Conservation (phyloP, 306 rosid species). For the Prunus mongolica region DNA sequence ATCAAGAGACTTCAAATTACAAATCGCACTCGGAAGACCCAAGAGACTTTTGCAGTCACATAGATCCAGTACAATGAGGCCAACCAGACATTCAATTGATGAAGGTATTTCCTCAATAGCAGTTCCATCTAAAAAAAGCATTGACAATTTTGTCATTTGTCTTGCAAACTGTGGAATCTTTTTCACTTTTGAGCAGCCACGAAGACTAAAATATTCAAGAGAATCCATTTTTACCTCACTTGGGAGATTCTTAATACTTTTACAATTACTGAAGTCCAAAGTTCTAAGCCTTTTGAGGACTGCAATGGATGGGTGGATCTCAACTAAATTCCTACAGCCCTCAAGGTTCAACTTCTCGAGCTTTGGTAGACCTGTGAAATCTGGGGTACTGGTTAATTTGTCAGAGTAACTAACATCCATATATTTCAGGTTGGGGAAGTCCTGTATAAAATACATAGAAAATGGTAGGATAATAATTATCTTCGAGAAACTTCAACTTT, state of each 20-base stretch:
- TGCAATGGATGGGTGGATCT: constrained; percentile 9
- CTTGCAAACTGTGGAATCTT: constrained; percentile 6
- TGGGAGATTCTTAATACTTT: constrained; percentile 12
- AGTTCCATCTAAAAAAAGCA: background rate
- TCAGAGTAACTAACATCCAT: background rate
- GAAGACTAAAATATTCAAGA: background rate
- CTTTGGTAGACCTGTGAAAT: constrained; percentile 3
- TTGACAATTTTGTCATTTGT: background rate
- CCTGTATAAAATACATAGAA: background rate
- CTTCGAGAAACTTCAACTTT: too few species aligned
- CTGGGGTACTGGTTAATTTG: constrained; percentile 2
- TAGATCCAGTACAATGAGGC: background rate
- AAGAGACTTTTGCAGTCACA: background rate
- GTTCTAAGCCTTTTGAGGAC: background rate
- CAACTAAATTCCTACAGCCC: constrained; percentile 1
- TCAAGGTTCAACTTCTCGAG: background rate
- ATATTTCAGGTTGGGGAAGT: background rate
- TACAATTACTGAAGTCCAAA: background rate
- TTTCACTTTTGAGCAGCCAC: constrained; percentile 2
- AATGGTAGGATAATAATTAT: background rate
- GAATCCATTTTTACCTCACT: background rate
- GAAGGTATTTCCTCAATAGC: background rate
- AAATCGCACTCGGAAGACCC: too few species aligned
- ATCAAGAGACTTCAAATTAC: too few species aligned
- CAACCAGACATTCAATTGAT: background rate